Base-by-base conservation (phyloP, 2,329 filamentous ascomycete species). In the Monilinia laxa region DNA sequence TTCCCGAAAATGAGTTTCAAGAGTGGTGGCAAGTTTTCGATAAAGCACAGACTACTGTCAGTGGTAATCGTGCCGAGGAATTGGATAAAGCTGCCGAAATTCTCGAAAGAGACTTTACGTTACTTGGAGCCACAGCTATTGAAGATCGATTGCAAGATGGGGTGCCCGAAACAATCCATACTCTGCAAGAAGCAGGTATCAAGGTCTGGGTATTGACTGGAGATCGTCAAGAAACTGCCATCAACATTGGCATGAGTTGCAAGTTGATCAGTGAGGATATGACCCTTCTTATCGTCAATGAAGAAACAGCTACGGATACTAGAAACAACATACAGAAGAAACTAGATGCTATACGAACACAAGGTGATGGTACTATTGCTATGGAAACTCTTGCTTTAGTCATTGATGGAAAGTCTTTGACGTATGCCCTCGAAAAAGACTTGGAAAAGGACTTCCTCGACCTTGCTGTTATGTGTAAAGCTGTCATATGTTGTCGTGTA, bases 181-280 rank as follows among this genome's bases (percentile, higher is more conserved):
- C 95, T 0, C 83, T 99, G 38, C 96, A 99, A 78, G 91, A 93
- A 71, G 95, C 96, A 31, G 94, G 93, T 64, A 98, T 99, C 83
- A 99, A 99, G 80, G 90, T 99, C 65, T 99, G 95, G 95, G 95
- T 99, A 25, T 80, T 99, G 78, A 99, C 95, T 51, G 95, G 95
- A 73, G 95, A 99, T 81, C 87, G 95, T 74, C 96, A 99, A 79
- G 95, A 99, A 79, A 99, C 95, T 38, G 95, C 95, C 66, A 99
- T 99, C 85, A 99, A 99, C 78, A 99, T 99, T 72, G 95, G 96
- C 71, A 99, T 99, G 95, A 97, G 93, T 77, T 99, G 95, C 81
- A 98, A 98, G 80, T 85, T 99, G 60, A 92, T 99, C 68, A 97
- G 93, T 72, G 95, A 99, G 79, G 96, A 99, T 74, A 99, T 99